These are phyloP conservation scores for Cicer cuneatum DNA, from an alignment of 306 rosid genomes.

Conservation along the genomic window DNA sequence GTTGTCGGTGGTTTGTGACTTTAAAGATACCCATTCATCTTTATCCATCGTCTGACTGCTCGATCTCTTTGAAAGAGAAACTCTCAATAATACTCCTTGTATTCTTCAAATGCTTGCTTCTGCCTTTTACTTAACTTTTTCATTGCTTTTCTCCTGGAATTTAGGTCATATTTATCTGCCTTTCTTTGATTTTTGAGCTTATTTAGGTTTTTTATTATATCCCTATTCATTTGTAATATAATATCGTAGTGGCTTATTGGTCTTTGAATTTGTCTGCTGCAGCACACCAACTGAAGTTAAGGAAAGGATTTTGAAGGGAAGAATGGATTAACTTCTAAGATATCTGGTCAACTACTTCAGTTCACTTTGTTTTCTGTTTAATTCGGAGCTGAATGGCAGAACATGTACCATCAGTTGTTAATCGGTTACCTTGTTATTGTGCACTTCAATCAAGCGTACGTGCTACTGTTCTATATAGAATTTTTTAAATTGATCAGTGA, in stretches of 20 bases:
- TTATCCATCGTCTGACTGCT: background rate
- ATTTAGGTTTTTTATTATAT: conserved; percentile 5
- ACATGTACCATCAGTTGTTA: conserved; percentile 14
- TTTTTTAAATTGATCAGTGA: conserved; percentile 34
- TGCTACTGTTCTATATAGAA: conserved; percentile 30
- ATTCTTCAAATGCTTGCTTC: conserved; percentile 1
- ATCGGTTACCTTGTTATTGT: conserved; percentile 32
- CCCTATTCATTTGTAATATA: conserved; percentile 1
- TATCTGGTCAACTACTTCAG: conserved; percentile 16
- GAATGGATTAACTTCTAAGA: conserved; percentile 74
- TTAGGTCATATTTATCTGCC: background rate
- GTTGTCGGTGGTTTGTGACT: background rate
- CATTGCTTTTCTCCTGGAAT: background rate
- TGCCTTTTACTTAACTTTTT: background rate
- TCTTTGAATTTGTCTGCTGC: conserved; percentile 46
- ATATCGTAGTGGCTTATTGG: conserved; percentile 26
- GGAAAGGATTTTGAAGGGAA: conserved; percentile 93
- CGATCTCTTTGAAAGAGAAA: background rate
- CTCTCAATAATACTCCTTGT: background rate
- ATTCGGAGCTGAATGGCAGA: conserved; percentile 35
- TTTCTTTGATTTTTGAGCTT: background rate
- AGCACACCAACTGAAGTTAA: conserved; percentile 92
- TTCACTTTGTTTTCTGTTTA: conserved; percentile 31
- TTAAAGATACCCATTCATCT: background rate
- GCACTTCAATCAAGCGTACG: conserved; percentile 31